Evolutionary conservation across 1,284 basidiomycete species (phyloP), one percentile per base, ranked within the genome.

Genomic region (Spongispora temasekensis): DNA sequence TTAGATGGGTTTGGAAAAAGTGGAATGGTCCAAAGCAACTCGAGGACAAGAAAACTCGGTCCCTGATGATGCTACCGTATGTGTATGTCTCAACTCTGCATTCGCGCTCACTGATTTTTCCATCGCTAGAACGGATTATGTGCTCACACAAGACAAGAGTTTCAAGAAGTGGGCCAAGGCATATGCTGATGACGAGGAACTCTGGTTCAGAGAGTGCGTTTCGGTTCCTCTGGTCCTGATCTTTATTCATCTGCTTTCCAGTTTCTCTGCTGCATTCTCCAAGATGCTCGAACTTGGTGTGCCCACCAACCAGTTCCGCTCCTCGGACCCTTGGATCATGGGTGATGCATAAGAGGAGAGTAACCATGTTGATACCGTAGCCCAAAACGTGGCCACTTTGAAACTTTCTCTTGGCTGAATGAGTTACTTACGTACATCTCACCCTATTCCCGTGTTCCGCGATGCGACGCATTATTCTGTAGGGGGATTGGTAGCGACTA

Each of bases 61-160:
- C 85, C 40, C 81, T 99, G 54, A 98, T 99, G 96, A 98, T 98
- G 96, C 79, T 97, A 50, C 93, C 94, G 89, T 91, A 72, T 57
- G 89, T 83, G 21, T 35, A 53, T 50, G 4, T 37, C 10, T 3
- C 12, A 31, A 8, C 13, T 31, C 55, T 28, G 28, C 5, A 35
- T 12, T 23, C n/a, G 21, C 54, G 30, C 60, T 51, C 59, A 56
- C 37, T 60, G 10, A 63, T 32, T 28, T 5, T 7, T 0, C 60
- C 55, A 44, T 25, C 10, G 40, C 3, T 62, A 91, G 90, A 46
- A 90, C 93, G 68, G 94, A 97, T 77, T 91, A 90, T 73, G 86
- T 90, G 48, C 81, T 97, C 58, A 81, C 84, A 63, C 86, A 89
- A 75, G 95, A 97, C 81, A 96, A 94, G 85, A 81, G 79, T 67